phyloP scores from a whole-genome alignment of 164 flowering plant species.

The Paratinospora sagittata region DNA sequence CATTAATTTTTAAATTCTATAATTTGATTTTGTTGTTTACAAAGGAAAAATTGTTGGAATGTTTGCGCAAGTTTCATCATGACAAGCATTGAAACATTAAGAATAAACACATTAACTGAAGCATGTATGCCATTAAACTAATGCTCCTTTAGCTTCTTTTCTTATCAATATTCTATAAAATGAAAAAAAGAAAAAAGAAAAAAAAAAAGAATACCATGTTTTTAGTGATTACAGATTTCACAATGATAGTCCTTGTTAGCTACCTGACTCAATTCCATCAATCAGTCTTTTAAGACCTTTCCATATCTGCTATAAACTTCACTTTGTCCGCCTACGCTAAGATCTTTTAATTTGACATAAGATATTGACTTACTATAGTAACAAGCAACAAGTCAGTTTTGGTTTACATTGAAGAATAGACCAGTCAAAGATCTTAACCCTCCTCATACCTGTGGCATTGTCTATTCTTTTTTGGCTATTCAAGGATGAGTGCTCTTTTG shows the following conservation, averaged over 20 bases:
- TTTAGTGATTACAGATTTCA: too few relatives aligned
- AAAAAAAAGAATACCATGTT: too few relatives aligned
- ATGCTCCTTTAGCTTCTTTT: too few relatives aligned
- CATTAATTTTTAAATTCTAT: not conserved
- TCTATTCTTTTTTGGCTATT: not conserved
- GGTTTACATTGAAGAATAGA: not conserved
- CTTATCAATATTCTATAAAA: too few relatives aligned
- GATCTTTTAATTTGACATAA: not conserved
- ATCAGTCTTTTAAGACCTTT: not conserved
- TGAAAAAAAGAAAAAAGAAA: too few relatives aligned
- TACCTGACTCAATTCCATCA: not conserved
- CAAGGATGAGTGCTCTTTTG: not conserved
- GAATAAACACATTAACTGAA: too few relatives aligned
- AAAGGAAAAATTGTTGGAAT: not conserved
- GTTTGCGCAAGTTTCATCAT: not conserved
- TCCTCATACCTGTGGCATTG: not conserved
- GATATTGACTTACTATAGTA: not conserved
- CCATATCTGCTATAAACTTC: not conserved
- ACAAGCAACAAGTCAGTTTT: not conserved
- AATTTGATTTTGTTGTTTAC: not conserved
- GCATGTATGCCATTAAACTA: too few relatives aligned
- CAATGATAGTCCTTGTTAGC: too few relatives aligned
- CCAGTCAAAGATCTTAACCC: not conserved
- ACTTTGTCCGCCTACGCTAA: not conserved
- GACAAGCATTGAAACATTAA: too few relatives aligned